A percentile compares a stretch with the other conserved stretches of the same genome.
These are phyloP conservation scores for Nicotiana paniculata DNA, from an alignment of 257 asterid genomes.

Conservation along the genomic window DNA sequence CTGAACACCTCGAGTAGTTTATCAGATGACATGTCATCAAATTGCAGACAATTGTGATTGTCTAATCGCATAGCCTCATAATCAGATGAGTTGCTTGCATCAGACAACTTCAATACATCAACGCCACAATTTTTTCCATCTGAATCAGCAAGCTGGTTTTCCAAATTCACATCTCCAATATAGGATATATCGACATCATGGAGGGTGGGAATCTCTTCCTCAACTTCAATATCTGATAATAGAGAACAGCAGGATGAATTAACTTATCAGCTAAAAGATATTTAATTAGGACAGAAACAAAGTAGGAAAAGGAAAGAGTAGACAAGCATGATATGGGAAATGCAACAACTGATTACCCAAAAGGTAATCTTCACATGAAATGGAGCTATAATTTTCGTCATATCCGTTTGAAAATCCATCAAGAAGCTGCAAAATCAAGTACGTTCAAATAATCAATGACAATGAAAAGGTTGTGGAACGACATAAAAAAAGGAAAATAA, in stretches of 20 bases:
- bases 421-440: background rate
- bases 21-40: background rate
- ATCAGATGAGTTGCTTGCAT: background rate
- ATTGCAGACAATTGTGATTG: too few species aligned
- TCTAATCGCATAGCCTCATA: background rate
- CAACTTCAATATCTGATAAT: background rate
- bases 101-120: background rate
- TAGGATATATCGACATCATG: background rate
- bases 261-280: background rate
- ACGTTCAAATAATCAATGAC: background rate
- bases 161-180: background rate
- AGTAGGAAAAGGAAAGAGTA: background rate
- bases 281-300: background rate
- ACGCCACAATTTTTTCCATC: background rate
- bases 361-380: slow-evolving; percentile 15
- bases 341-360: slow-evolving; percentile 1
- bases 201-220: background rate
- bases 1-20: background rate
- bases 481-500: background rate
- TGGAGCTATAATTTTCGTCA: background rate
- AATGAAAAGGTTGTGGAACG: background rate
- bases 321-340: background rate
- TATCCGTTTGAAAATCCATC: background rate
- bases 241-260: background rate
- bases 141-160: background rate